Base-by-base conservation (phyloP, 805 yeast genomes). In the Kregervanrija fluxuum region DNA sequence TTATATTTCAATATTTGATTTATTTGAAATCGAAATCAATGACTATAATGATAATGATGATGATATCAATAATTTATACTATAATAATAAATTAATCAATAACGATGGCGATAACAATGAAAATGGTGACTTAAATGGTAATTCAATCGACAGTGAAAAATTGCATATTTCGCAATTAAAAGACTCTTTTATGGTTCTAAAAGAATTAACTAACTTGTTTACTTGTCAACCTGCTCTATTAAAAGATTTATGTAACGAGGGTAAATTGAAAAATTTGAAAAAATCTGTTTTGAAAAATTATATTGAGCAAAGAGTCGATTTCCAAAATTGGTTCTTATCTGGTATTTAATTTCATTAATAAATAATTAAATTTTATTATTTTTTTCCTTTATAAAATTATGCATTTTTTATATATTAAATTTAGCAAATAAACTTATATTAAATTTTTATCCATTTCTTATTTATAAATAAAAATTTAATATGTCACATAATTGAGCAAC, bases 161-260 rank as follows among this genome's bases (percentile, higher is more conserved):
- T 87, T 70, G 8, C 47, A 42, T 10, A 69, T 84, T 12, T 71
- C 73, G 2, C 79, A 75, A 36, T 64, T 86, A 30, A 67, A 78
- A 41, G 72, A 51, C 10, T 53, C 52, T 5, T 61, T 56, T 38
- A 45, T 46, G 33, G 49, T 87, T 11, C 66, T 90, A 49, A 77
- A 88, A 58, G 96, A 89, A 53, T 75, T 90, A 48, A 88, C 91
- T 31, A 87, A 86, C 55, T 67, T 90, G 47, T 90, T 82, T 61
- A 82, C 95, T 0, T 95, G 87, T 13, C 93, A 85, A 57, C 84
- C 91, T 2, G 85, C 85, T 46, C 72, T 86, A 53, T 67, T 89
- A 44, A 80, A 80, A 50, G 85, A 95, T 1, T 70, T 89, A 56
- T 79, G 88, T 2, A 79, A 81, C 35, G 96, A 88, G 56, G 93